These are phyloP conservation scores for Ascobolus immersus DNA, from an alignment of 495 filamentous ascomycete species.

Conservation along the genomic window DNA sequence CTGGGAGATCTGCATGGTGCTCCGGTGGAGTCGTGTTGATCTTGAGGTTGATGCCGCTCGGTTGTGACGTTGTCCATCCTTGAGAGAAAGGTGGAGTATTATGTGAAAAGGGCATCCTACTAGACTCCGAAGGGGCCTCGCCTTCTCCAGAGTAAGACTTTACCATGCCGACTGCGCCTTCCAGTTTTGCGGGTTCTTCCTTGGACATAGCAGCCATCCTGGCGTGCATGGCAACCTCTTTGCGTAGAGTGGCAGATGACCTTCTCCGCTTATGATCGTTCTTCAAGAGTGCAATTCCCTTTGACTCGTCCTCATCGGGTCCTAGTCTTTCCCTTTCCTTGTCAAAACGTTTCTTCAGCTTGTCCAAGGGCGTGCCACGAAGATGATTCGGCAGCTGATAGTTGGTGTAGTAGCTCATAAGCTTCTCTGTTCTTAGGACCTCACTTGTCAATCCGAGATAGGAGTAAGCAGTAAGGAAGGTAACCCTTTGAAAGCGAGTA, in stretches of 20 bases:
- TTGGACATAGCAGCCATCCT: conserved; percentile 11
- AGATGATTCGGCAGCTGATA: conserved; percentile 83
- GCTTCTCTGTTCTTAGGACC: conserved; percentile 67
- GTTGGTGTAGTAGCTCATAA: conserved; percentile 75
- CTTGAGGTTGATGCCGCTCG: conserved; percentile 5
- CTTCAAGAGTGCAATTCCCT: conserved; percentile 91
- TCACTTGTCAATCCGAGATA: conserved; percentile 82
- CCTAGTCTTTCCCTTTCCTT: conserved; percentile 64
- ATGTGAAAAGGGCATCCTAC: no score
- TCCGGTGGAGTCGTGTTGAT: conserved; percentile 13
- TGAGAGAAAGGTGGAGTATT: conserved; percentile 7
- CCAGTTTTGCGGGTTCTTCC: no score
- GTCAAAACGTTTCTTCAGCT: conserved; percentile 81
- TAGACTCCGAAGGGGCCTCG: no score
- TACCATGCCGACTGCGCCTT: no score
- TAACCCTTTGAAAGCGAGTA: conserved; percentile 79
- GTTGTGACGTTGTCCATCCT: conserved; percentile 8
- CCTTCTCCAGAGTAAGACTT: no score
- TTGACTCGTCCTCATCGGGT: conserved; percentile 48
- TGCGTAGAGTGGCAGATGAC: conserved; percentile 50
- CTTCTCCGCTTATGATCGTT: conserved; percentile 36
- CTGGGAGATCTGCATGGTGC: conserved; percentile 10
- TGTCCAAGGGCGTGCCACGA: conserved; percentile 53
- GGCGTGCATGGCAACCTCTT: conserved; percentile 53
- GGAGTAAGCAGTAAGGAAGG: conserved; percentile 73